Conservation (phyloP, 441 rosid genomes). For the Gossypium gossypioides region DNA sequence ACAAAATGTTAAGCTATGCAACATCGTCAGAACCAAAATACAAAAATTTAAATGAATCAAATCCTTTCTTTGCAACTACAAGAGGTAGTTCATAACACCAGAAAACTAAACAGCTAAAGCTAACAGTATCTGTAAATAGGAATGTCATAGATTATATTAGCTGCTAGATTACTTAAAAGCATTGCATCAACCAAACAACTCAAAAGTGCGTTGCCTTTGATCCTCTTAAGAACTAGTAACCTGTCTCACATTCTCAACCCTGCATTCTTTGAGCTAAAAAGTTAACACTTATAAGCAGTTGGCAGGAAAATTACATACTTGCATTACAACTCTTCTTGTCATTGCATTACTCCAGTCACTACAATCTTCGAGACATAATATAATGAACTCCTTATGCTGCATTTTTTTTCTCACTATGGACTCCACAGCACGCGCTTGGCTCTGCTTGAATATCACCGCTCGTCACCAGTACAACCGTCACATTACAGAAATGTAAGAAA, state of each 20-base stretch:
- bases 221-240: not conserved
- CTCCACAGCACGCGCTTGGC: slow-evolving; percentile 90
- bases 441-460: slow-evolving; percentile 32
- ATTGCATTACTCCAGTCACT: slow-evolving; percentile 96
- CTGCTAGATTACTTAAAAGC: not conserved
- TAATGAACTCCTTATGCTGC: slow-evolving; percentile 91
- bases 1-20: slow-evolving; percentile 11
- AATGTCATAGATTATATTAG: not conserved
- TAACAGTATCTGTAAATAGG: not conserved
- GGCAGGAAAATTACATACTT: slow-evolving; percentile 38
- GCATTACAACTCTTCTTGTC: slow-evolving; percentile 87
- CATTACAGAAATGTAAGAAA: not conserved
- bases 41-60: not conserved
- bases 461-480: slow-evolving; percentile 8
- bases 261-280: not conserved
- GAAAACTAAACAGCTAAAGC: not conserved
- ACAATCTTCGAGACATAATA: slow-evolving; percentile 86
- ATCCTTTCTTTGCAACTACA: not conserved
- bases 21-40: not conserved
- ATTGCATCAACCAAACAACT: not conserved
- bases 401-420: slow-evolving; percentile 81
- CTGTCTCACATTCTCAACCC: not conserved
- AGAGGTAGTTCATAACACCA: not conserved
- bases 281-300: not conserved
- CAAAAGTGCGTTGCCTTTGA: not conserved